A percentile compares a stretch with the other conserved stretches of the same genome.
phyloP scores from a whole-genome alignment of 192 early-diverging fungal genomes.

The Anaeromyces robustus region DNA sequence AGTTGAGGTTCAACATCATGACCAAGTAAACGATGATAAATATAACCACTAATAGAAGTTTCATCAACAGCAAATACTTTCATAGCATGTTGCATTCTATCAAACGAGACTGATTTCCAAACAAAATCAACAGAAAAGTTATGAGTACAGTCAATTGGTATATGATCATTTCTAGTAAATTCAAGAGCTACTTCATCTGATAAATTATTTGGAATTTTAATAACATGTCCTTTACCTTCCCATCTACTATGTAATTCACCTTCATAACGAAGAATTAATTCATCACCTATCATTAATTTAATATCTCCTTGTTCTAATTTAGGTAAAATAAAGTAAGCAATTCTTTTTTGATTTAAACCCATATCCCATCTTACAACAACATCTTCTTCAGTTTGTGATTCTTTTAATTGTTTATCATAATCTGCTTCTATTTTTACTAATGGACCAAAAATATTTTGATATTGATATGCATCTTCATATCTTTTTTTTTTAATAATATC shows the following conservation, averaged over 20 bases:
- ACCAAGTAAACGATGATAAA: constrained; percentile 87
- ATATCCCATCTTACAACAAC: constrained; percentile 94
- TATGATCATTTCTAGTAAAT: constrained; percentile 46
- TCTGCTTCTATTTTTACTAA: constrained; percentile 91
- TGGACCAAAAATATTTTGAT: constrained; percentile 89
- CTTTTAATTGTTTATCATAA: constrained; percentile 71
- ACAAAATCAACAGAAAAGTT: constrained; percentile 96
- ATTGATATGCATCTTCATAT: constrained; percentile 95
- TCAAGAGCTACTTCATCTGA: constrained; percentile 95
- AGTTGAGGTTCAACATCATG: constrained; percentile 85
- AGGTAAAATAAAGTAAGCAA: constrained; percentile 86
- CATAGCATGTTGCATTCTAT: constrained; percentile 91
- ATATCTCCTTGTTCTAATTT: constrained; percentile 84
- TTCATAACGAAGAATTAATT: constrained; percentile 70
- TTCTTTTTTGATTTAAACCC: constrained; percentile 79
- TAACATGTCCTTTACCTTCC: constrained; percentile 80
- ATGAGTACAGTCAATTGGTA: constrained; percentile 56
- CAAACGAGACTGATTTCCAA: constrained; percentile 95
- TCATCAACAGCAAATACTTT: constrained; percentile 94
- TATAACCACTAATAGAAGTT: constrained; percentile 80
- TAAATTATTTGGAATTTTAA: constrained; percentile 87
- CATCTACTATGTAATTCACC: constrained; percentile 72
- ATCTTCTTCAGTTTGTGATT: constrained; percentile 89
- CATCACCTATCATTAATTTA: constrained; percentile 84
- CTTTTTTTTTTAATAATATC: constrained; percentile 20